Evolutionary conservation across 345 rosid genomes (phyloP).

Genomic region (Tarenaya hassleriana): DNA sequence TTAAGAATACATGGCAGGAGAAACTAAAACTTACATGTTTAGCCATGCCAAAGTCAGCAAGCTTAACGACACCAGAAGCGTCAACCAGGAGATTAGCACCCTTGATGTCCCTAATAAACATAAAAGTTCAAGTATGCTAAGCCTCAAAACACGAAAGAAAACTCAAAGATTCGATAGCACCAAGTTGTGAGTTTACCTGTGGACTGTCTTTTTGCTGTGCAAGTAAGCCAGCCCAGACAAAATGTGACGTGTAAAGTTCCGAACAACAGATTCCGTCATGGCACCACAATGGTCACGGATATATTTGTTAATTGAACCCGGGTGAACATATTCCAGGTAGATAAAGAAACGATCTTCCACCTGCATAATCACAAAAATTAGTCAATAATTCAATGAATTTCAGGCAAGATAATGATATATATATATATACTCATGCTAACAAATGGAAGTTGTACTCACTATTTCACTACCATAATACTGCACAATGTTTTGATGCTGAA

Average conservation of each 20-base stretch:
- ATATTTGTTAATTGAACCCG: conserved; percentile 88
- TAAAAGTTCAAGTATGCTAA: conserved; percentile 16
- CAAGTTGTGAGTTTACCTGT: conserved; percentile 44
- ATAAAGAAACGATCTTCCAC: conserved; percentile 77
- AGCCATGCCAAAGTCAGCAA: conserved; percentile 98
- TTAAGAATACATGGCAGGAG: no score
- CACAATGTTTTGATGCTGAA: conserved; percentile 93
- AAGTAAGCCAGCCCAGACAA: conserved; percentile 83
- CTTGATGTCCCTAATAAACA: conserved; percentile 74
- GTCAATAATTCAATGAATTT: conserved; percentile 10
- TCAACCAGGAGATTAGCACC: conserved; percentile 98
- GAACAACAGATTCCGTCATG: conserved; percentile 85
- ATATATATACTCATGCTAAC: neutral
- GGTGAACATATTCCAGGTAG: conserved; percentile 91
- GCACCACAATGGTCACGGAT: conserved; percentile 85
- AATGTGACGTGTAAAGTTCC: conserved; percentile 91
- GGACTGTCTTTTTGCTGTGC: conserved; percentile 84
- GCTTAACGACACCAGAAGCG: conserved; percentile 92
- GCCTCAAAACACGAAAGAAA: conserved; percentile 11
- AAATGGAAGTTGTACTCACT: conserved; percentile 47
- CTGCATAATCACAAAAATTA: conserved; percentile 33
- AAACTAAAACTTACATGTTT: conserved; percentile 67
- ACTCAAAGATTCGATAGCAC: conserved; percentile 9
- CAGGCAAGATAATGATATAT: neutral
- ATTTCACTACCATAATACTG: conserved; percentile 97